Evolutionary conservation across 371 early-diverging fungal species (phyloP), one percentile per base, ranked within the genome.

Genomic region (Apophysomyces trapeziformis): DNA sequence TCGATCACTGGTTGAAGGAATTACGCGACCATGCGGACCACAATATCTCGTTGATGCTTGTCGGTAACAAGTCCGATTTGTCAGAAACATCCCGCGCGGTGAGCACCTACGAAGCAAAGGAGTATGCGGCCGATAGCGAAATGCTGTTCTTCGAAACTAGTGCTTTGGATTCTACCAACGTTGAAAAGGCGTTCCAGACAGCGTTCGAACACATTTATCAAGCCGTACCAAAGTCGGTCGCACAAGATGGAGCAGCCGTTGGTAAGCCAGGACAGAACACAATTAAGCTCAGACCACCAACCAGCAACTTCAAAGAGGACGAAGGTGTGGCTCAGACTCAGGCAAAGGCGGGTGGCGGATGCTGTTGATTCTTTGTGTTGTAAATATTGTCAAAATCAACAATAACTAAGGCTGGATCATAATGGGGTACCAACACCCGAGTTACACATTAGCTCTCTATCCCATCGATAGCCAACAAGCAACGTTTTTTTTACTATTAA

Each of bases 51-150:
- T 94, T 99, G 83, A 88, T 99, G 71, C 76, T 99, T 58, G 92
- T 99, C 36, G 99, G 99, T 61, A 99, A 99, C 88, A 99, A 99
- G 85, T 89, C 95, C 61, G 99, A 99, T 84, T 85, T 98, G 79
- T 85, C 86, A 56, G 94, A 94, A 57, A 90, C 58, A 2, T 70
- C 57, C 12, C 69, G 82, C 46, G 72, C 72, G 5, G 75, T 77
- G 2, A 54, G 62, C 32, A 71, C 70, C 2, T 69, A 76, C 4
- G 71, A 71, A 54, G 77, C 74, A n/a, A 69, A 66, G 16, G 94
- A 92, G 71, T 90, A 95, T 67, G 96, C 98, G 4, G 91, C 94
- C 64, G 89, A 91, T 61, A 82, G 89, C 64, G 86, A 86, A 32
- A 92, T 98, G 72, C 88, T 93, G 61, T 96, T 97, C 81, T 77